These are phyloP conservation scores for Bryum argenteum DNA, from an alignment of 225 moss, liverwort and hornwort species.

Conservation along the genomic window DNA sequence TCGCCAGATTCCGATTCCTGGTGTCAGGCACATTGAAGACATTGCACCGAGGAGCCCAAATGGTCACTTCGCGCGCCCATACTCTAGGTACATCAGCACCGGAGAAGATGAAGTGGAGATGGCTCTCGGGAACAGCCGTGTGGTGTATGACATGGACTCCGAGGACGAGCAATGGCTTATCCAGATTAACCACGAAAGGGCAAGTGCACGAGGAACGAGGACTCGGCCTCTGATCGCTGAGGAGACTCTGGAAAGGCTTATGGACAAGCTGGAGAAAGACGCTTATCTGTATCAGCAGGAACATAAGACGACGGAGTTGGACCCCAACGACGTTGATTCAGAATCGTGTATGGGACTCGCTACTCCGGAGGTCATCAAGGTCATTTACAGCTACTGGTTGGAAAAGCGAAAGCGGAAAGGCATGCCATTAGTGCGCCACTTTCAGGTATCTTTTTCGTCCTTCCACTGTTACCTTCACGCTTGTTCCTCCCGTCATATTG, in stretches of 20 bases:
- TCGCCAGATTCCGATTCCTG: constrained; percentile 94
- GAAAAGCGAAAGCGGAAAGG: constrained; percentile 82
- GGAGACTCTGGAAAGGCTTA: constrained; percentile 85
- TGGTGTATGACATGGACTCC: constrained; percentile 95
- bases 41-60: constrained; percentile 55
- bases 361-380: constrained; percentile 75
- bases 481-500: too few relatives aligned
- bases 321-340: constrained; percentile 60
- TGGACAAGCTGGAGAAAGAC: constrained; percentile 88
- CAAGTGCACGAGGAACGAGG: constrained; percentile 68
- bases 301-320: constrained; percentile 40
- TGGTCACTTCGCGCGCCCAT: constrained; percentile 65
- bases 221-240: constrained; percentile 80
- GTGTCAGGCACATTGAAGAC: constrained; percentile 84
- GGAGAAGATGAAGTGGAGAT: constrained; percentile 77
- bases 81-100: constrained; percentile 72
- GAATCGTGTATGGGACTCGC: constrained; percentile 75
- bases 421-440: constrained; percentile 85
- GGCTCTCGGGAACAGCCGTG: constrained; percentile 66
- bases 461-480: too few relatives aligned
- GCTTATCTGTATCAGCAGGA: constrained; percentile 64
- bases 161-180: constrained; percentile 93
- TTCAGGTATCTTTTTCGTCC: constrained; percentile 63
- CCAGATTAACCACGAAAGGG: constrained; percentile 70
- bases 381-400: constrained; percentile 77